Evolutionary conservation across 2,329 filamentous ascomycete species (phyloP).

Genomic region (Akanthomyces muscarius): DNA sequence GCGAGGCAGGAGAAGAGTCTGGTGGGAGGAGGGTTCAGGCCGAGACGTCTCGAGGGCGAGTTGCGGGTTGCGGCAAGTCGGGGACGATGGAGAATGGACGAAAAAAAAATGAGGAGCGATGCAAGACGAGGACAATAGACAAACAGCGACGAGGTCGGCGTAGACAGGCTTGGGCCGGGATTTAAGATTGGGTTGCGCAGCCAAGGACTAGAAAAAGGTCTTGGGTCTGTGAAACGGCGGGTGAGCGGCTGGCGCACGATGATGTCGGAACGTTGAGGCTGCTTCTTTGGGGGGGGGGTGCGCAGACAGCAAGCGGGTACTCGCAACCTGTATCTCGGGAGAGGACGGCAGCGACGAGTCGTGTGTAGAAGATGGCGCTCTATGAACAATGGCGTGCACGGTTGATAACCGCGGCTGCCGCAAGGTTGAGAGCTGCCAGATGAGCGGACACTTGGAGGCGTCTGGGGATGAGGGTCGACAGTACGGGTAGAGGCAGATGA

Average conservation of each 20-base stretch:
- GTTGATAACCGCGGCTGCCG: conserved; percentile 7
- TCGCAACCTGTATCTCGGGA: neutral
- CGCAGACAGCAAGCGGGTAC: neutral
- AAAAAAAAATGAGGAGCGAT: neutral
- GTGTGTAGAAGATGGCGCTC: neutral
- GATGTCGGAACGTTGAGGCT: neutral
- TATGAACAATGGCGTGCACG: conserved; percentile 8
- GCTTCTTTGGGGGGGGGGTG: neutral
- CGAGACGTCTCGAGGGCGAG: neutral
- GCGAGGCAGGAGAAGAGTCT: neutral
- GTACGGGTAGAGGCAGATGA: neutral
- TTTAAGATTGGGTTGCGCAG: neutral
- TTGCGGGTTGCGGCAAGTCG: neutral
- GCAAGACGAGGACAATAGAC: neutral
- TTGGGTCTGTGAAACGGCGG: conserved; percentile 9
- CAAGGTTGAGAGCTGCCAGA: neutral
- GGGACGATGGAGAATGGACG: neutral
- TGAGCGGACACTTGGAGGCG: neutral
- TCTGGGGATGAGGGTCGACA: neutral
- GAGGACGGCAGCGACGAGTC: neutral
- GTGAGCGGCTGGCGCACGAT: conserved; percentile 10
- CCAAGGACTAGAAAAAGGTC: neutral
- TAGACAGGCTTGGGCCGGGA: neutral
- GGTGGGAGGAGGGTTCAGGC: neutral
- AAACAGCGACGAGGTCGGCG: neutral